Percentiles rank a stretch among this genome's conserved stretches.
Conservation (phyloP, 2,329 filamentous ascomycete genomes). For the Leptographium procerum region DNA sequence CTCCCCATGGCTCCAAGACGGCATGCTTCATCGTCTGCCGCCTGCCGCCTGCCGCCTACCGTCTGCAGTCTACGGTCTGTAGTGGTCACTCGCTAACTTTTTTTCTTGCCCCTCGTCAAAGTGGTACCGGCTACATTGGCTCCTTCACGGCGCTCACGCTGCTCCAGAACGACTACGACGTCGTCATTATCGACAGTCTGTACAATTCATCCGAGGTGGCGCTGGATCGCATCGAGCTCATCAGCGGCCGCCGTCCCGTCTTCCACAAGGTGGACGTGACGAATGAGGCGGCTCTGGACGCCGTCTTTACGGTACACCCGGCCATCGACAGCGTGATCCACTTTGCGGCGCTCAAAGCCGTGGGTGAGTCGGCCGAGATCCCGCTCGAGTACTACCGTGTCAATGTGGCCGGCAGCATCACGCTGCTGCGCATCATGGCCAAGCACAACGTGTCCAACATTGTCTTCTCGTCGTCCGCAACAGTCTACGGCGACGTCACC, state of each 20-base stretch:
- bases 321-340: constrained; percentile 97
- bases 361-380: constrained; percentile 87
- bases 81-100: too few species aligned
- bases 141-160: constrained; percentile 91
- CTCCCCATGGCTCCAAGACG: too few species aligned
- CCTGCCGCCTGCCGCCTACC: neutral
- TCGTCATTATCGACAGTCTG: constrained; percentile 90
- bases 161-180: constrained; percentile 88
- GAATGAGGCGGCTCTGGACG: constrained; percentile 70
- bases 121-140: constrained; percentile 97
- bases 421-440: constrained; percentile 76
- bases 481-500: constrained; percentile 96
- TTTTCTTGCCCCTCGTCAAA: constrained; percentile 28
- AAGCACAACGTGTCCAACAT: constrained; percentile 90
- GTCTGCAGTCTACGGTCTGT: too few species aligned
- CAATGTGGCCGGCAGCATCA: constrained; percentile 88
- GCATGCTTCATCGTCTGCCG: neutral
- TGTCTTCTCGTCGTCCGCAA: constrained; percentile 96
- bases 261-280: constrained; percentile 87
- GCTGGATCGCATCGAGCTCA: constrained; percentile 88
- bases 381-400: constrained; percentile 96
- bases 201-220: constrained; percentile 94
- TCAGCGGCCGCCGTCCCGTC: constrained; percentile 73
- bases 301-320: constrained; percentile 78
- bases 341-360: constrained; percentile 96